These are phyloP conservation scores for Graphilbum ipis-grandicollis DNA, from an alignment of 2,329 filamentous ascomycete species.

Conservation along the genomic window DNA sequence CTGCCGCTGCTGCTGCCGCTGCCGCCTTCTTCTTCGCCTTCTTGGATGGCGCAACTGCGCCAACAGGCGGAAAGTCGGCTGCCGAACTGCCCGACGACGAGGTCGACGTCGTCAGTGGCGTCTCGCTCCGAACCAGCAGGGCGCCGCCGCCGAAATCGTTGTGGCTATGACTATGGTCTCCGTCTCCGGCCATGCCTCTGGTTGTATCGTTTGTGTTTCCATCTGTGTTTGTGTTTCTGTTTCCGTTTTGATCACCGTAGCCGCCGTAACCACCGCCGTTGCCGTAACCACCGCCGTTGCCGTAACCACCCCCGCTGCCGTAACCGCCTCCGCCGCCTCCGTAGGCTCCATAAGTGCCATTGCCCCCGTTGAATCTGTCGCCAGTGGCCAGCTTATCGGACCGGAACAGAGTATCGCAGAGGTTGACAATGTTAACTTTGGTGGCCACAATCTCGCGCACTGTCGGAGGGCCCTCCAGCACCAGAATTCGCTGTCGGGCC, in stretches of 20 bases:
- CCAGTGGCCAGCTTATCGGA: conserved; percentile 30
- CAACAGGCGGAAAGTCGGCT: not conserved
- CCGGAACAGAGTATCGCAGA: conserved; percentile 33
- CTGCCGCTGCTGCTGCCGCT: no score
- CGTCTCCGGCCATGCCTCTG: not conserved
- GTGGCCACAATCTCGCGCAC: conserved; percentile 31
- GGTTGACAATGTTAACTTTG: conserved; percentile 26
- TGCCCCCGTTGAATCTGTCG: not conserved
- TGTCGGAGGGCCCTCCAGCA: conserved; percentile 35
- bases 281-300: not conserved
- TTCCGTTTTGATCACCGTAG: no score
- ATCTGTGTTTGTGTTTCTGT: no score
- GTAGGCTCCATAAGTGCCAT: not conserved
- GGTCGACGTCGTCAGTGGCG: no score
- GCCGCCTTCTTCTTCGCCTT: not conserved
- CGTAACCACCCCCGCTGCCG: not conserved
- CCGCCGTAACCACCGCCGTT: not conserved
- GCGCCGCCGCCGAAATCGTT: no score
- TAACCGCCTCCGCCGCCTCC: no score
- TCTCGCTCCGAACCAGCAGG: no score
- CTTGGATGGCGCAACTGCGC: no score
- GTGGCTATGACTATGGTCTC: not conserved
- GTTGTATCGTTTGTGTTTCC: no score
- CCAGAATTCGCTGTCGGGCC: conserved; percentile 25
- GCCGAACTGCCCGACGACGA: no score